Conservation (phyloP, 1,139 yeast genomes). For the Yamadazyma triangularis region DNA sequence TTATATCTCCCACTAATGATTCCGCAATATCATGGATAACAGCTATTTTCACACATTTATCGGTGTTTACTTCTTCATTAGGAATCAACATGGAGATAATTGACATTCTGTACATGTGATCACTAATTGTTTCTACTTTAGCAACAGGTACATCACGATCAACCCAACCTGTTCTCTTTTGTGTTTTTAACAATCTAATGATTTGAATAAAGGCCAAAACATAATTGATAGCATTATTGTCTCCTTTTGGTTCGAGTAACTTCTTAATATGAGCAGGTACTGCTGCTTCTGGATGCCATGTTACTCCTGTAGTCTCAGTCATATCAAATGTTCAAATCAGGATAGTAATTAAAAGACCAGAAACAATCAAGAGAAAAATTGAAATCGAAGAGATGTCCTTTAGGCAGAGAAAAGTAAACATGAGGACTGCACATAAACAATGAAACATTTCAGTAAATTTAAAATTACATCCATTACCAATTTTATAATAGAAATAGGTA, state of each 20-base stretch:
- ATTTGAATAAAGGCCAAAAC: conserved; percentile 73
- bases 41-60: conserved; percentile 79
- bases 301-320: too few relatives aligned
- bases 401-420: too few relatives aligned
- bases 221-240: conserved; percentile 34
- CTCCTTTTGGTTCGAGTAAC: conserved; percentile 28
- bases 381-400: too few relatives aligned
- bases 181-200: conserved; percentile 69
- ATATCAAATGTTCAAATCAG: too few relatives aligned
- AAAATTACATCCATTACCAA: too few relatives aligned
- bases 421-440: too few relatives aligned
- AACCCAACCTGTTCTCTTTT: conserved; percentile 92
- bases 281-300: conserved; percentile 60
- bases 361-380: too few relatives aligned
- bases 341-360: too few relatives aligned
- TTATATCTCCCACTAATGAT: conserved; percentile 88
- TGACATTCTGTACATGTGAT: conserved; percentile 97
- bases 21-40: conserved; percentile 94
- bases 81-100: conserved; percentile 74
- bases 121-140: conserved; percentile 72
- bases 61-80: conserved; percentile 22
- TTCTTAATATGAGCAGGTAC: conserved; percentile 50
- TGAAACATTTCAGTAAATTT: too few relatives aligned
- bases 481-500: too few relatives aligned
- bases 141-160: conserved; percentile 57